Conservation (phyloP, 1,284 basidiomycete species). For the Pseudozyma sp. region DNA sequence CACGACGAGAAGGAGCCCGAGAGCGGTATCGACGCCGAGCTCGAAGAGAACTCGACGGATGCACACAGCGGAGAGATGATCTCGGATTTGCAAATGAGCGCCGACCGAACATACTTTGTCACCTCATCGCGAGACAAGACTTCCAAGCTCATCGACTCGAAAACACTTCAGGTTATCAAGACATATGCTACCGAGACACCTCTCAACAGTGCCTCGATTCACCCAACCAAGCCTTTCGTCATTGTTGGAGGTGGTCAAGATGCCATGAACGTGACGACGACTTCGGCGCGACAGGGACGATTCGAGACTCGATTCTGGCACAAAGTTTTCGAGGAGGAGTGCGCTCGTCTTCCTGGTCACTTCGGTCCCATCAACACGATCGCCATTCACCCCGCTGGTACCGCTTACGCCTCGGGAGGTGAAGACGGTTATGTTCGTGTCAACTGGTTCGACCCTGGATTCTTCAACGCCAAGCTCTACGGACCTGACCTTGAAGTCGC, state of each 20-base stretch:
- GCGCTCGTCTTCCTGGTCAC: slow-evolving; percentile 82
- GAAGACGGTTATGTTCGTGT: slow-evolving; percentile 84
- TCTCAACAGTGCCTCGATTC: slow-evolving; percentile 90
- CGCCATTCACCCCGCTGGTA: slow-evolving; percentile 90
- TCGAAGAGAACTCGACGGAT: slow-evolving; percentile 79
- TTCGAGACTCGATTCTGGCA: slow-evolving; percentile 99
- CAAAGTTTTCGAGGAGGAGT: slow-evolving; percentile 96
- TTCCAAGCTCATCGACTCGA: slow-evolving; percentile 91
- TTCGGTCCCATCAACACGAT: slow-evolving; percentile 98
- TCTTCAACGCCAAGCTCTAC: slow-evolving; percentile 67
- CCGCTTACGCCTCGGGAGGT: slow-evolving; percentile 90
- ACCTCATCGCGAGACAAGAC: slow-evolving; percentile 97
- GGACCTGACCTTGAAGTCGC: slow-evolving; percentile 65
- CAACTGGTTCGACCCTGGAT: slow-evolving; percentile 68
- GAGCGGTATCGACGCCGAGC: slow-evolving; percentile 78
- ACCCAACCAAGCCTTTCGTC: slow-evolving; percentile 83
- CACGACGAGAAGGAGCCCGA: slow-evolving; percentile 68
- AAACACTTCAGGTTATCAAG: slow-evolving; percentile 89
- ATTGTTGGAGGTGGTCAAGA: slow-evolving; percentile 93
- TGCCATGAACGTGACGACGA: slow-evolving; percentile 97
- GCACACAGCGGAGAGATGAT: slow-evolving; percentile 57
- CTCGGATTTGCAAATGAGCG: slow-evolving; percentile 91
- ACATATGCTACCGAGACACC: slow-evolving; percentile 94
- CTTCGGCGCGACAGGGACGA: slow-evolving; percentile 90
- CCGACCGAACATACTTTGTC: slow-evolving; percentile 92